phyloP scores from a whole-genome alignment of 345 rosid species.

The thale cress (Arabidopsis thaliana) region TAIR10.1 NC_003076.8:20871001-20871500 shows the following conservation, averaged over 20 bases:
- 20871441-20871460: slow-evolving; percentile 1
- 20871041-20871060: no score
- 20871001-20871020: no score
- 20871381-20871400: slow-evolving; percentile 74
- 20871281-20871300: slow-evolving; percentile 67
- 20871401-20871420: slow-evolving; percentile 41
- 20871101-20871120: slow-evolving; percentile 81
- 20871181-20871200: slow-evolving; percentile 62
- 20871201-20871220: slow-evolving; percentile 46
- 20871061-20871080: background rate
- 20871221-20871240: slow-evolving; percentile 44
- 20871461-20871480: background rate
- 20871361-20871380: slow-evolving; percentile 87
- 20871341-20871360: slow-evolving; percentile 85
- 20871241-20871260: slow-evolving; percentile 42
- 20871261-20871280: slow-evolving; percentile 75
- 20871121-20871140: slow-evolving; percentile 75
- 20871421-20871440: slow-evolving; percentile 7
- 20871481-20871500: background rate
- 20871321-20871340: slow-evolving; percentile 83
- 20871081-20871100: slow-evolving; percentile 1
- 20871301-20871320: slow-evolving; percentile 85
- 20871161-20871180: slow-evolving; percentile 81
- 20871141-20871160: slow-evolving; percentile 90
- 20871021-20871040: no score